phyloP scores from a whole-genome alignment of 495 filamentous ascomycete species.

The Neurospora terricola region DNA sequence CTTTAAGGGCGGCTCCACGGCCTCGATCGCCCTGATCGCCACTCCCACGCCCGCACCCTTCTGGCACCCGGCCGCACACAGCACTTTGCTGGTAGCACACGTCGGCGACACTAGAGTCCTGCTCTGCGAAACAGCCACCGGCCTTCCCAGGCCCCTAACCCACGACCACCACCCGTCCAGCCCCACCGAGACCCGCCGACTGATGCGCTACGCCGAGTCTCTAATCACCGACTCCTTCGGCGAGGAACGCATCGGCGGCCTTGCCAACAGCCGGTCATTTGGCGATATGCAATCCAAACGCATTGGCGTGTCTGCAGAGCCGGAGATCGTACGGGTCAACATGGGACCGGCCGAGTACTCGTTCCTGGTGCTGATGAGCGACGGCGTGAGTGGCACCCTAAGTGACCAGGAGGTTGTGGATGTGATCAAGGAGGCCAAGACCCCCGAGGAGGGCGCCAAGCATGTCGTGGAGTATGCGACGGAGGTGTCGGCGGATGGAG shows the following conservation, averaged over 20 bases:
- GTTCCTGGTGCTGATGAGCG: conserved; percentile 79
- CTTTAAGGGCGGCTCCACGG: conserved; percentile 88
- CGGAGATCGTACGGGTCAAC: conserved; percentile 67
- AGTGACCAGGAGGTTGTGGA: conserved; percentile 92
- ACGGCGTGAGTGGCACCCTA: conserved; percentile 76
- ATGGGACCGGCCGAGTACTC: conserved; percentile 71
- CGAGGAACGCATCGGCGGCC: conserved; percentile 86
- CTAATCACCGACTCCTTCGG: conserved; percentile 95
- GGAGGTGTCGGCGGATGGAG: conserved; percentile 70
- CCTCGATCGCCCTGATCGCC: conserved; percentile 78
- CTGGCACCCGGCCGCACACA: conserved; percentile 82
- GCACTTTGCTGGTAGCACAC: conserved; percentile 78
- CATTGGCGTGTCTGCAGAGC: conserved; percentile 87
- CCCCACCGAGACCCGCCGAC: conserved; percentile 68
- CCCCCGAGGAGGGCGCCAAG: conserved; percentile 73
- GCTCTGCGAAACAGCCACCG: conserved; percentile 71
- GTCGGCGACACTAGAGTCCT: conserved; percentile 71
- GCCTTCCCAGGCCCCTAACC: conserved; percentile 68
- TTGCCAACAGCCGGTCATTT: conserved; percentile 90
- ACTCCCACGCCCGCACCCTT: conserved; percentile 86
- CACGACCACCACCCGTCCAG: conserved; percentile 84
- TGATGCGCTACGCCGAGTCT: conserved; percentile 67
- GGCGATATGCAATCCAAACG: conserved; percentile 87
- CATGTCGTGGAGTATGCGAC: conserved; percentile 78
- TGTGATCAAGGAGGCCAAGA: conserved; percentile 84